These are phyloP conservation scores for Euphorbia neoarborescens DNA, from an alignment of 441 rosid species.

Conservation along the genomic window DNA sequence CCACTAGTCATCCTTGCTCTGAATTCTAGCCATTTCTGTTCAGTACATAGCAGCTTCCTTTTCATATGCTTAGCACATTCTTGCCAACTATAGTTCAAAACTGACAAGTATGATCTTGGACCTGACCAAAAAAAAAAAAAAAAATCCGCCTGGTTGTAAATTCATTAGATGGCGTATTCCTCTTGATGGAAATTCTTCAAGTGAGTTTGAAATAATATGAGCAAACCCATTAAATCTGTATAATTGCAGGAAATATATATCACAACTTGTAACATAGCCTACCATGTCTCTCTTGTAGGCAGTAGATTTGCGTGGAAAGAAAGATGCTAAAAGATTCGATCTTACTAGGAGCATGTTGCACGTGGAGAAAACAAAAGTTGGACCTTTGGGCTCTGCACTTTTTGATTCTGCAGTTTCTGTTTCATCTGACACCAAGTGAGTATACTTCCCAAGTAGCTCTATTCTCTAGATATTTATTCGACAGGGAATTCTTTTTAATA, in stretches of 20 bases:
- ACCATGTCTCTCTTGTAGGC: constrained; percentile 41
- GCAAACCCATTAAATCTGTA: constrained; percentile 1
- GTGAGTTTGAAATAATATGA: background rate
- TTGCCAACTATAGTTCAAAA: background rate
- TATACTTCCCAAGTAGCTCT: constrained; percentile 24
- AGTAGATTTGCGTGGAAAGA: constrained; percentile 42
- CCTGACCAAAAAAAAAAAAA: constrained; percentile 8
- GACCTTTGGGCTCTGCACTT: constrained; percentile 69
- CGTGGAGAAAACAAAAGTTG: constrained; percentile 82
- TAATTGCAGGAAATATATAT: background rate
- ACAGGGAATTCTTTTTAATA: background rate
- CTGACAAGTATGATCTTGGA: background rate
- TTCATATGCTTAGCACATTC: constrained; percentile 5
- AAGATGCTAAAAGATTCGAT: constrained; percentile 58
- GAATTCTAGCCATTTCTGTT: background rate
- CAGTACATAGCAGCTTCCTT: background rate
- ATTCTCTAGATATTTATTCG: background rate
- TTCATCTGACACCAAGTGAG: constrained; percentile 63
- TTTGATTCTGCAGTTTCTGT: constrained; percentile 87
- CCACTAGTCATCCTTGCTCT: no score
- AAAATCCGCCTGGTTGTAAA: background rate
- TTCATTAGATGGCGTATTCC: background rate
- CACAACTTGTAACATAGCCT: constrained; percentile 12
- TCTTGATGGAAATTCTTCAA: background rate
- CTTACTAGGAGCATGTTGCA: constrained; percentile 46